Evolutionary conservation across 2,329 filamentous ascomycete species (phyloP).

Genomic region (Talaromyces atroroseus): DNA sequence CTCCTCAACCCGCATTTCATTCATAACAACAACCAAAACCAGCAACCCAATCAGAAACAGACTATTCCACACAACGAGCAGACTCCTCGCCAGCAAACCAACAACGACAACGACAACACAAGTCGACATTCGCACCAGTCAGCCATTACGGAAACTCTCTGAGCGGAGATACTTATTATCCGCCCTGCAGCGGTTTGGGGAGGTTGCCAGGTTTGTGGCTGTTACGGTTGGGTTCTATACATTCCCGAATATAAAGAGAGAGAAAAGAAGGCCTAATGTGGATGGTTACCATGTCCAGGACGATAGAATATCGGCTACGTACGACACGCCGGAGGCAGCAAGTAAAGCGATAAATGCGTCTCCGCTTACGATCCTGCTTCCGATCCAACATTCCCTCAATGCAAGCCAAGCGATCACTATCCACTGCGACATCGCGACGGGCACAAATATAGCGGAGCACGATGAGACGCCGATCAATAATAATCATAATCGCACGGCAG

Average conservation of each 20-base stretch:
- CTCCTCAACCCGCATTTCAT: neutral
- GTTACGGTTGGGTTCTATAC: slow-evolving; percentile 24
- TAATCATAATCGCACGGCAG: neutral
- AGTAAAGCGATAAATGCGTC: slow-evolving; percentile 28
- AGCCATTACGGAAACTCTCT: slow-evolving; percentile 23
- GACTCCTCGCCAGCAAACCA: neutral
- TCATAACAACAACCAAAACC: neutral
- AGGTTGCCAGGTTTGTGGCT: slow-evolving; percentile 35
- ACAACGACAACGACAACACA: slow-evolving; percentile 8
- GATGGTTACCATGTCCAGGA: slow-evolving; percentile 13
- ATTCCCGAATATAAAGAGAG: neutral
- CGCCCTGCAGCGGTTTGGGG: slow-evolving; percentile 37
- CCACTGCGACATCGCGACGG: neutral
- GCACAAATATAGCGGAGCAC: neutral
- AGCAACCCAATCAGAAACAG: neutral
- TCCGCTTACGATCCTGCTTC: neutral
- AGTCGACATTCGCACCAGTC: slow-evolving; percentile 28
- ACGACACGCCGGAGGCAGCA: slow-evolving; percentile 32
- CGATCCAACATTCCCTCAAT: neutral
- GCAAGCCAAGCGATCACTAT: neutral
- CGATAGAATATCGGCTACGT: slow-evolving; percentile 29
- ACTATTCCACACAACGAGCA: neutral
- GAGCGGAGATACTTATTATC: slow-evolving; percentile 32
- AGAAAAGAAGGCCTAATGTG: neutral
- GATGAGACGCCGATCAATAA: neutral